Evolutionary conservation across 257 asterid genomes (phyloP).

Genomic region (Fraxinus americana): DNA sequence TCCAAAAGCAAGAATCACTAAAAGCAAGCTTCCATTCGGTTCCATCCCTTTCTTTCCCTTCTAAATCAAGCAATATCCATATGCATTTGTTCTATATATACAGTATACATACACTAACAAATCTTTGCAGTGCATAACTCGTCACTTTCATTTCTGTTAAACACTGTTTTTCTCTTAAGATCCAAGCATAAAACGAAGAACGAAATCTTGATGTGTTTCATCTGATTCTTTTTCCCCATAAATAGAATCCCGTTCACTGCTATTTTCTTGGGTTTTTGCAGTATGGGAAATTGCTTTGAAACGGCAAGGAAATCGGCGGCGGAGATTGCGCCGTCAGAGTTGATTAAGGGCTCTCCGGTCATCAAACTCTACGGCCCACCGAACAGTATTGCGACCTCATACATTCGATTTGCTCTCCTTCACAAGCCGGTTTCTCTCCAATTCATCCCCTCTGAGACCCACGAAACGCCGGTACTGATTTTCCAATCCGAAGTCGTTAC

Average conservation of each 20-base stretch:
- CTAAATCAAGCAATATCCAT: conserved; percentile 50
- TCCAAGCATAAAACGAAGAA: conserved; percentile 24
- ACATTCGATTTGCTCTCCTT: conserved; percentile 71
- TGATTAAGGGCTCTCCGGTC: conserved; percentile 48
- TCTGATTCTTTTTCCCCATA: not conserved
- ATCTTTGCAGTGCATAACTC: not conserved
- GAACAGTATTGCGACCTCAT: conserved; percentile 65
- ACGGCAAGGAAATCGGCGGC: conserved; percentile 61
- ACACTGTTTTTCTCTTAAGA: conserved; percentile 30
- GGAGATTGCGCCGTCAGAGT: conserved; percentile 80
- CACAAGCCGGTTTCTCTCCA: conserved; percentile 76
- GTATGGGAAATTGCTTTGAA: conserved; percentile 76
- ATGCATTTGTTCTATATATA: conserved; percentile 32
- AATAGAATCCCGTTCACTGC: not conserved
- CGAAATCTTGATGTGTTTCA: not conserved
- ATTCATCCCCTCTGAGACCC: conserved; percentile 61
- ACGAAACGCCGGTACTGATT: conserved; percentile 62
- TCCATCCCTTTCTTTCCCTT: conserved; percentile 37
- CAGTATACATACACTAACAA: not conserved
- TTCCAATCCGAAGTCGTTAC: conserved; percentile 69
- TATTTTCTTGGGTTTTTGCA: conserved; percentile 16
- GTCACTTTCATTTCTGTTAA: conserved; percentile 39
- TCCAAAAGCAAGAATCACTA: not conserved
- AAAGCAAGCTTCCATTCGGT: conserved; percentile 6
- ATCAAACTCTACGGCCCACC: conserved; percentile 78